Evolutionary conservation across 1,284 basidiomycete genomes (phyloP), one percentile per base, ranked within the genome.

Genomic region (Naganishia liquefaciens): DNA sequence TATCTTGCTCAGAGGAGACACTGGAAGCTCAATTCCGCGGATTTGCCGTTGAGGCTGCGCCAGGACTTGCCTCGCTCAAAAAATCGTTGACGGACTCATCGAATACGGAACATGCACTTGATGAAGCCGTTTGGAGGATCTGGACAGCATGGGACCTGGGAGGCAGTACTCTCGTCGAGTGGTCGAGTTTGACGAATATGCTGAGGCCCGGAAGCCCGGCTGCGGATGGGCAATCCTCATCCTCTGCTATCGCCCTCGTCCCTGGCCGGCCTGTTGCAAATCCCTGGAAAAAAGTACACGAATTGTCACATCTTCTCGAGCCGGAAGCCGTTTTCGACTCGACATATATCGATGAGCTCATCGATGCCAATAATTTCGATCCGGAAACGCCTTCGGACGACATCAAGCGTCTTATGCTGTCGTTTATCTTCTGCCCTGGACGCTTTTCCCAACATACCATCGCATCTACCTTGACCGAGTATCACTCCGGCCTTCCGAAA

Each of bases 351-450:
- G 91, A 94, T 74, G 88, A 91, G 70, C 89, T 90, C 0, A 50
- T 60, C 37, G 79, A 91, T 51, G 70, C 73, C 9, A 68, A 73
- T 5, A 68, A 74, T 28, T 76, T 74, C 1, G 61, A 70, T 51
- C 73, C 75, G 25, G 73, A 76, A 51, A 75, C 77, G 66, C 50
- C 50, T 2, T 27, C 46, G 4, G 42, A 42, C 10, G 52, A 66
- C 11, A 76, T 80, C 80, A 63, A 88, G 0, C 86, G 87, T 65
- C 46, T 50, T 21, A 60, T 60, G 57, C 23, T 60, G 17, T 87
- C 87, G 65, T 93, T 93, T 77, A 83, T 93, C 72, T 86, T 93
- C 81, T 83, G 87, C 47, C 93, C 93, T 0, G 91, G 91, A 23
- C 83, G 90, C 60, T 96, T 95, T 78, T 93, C 93, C 4, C 81